Percentiles rank a stretch among this genome's conserved stretches.
phyloP scores from a whole-genome alignment of 1,284 basidiomycete species.

The Apiotrichum sp. region DNA sequence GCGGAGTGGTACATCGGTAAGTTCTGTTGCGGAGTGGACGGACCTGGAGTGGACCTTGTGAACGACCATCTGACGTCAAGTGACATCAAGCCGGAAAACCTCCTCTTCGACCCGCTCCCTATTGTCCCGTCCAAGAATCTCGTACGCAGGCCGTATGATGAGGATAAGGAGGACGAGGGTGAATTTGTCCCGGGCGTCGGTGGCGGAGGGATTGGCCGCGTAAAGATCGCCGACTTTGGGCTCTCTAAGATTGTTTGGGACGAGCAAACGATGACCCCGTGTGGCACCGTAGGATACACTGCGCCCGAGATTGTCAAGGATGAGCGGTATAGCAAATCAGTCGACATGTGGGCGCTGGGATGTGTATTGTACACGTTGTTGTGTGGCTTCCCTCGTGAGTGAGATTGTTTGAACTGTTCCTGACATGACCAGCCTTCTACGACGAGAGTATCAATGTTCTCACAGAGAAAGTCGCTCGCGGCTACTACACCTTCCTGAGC shows the following conservation, averaged over 20 bases:
- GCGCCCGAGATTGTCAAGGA: constrained; percentile 99
- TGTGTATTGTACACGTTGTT: constrained; percentile 97
- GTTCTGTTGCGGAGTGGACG: background rate
- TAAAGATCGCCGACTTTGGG: constrained; percentile 99
- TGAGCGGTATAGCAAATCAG: constrained; percentile 95
- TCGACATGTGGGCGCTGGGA: constrained; percentile 99
- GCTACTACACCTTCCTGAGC: constrained; percentile 96
- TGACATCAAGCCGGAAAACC: constrained; percentile 98
- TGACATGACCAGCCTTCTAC: constrained; percentile 68
- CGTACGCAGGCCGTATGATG: constrained; percentile 82
- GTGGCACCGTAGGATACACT: constrained; percentile 98
- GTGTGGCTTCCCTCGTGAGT: constrained; percentile 83
- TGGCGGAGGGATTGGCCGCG: constrained; percentile 92
- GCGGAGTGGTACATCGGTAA: constrained; percentile 66
- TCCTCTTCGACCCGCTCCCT: constrained; percentile 90
- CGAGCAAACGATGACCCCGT: constrained; percentile 98
- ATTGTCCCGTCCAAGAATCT: constrained; percentile 79
- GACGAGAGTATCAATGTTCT: constrained; percentile 98
- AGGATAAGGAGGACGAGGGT: constrained; percentile 98
- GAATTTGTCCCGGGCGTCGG: constrained; percentile 87
- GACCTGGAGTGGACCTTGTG: too few relatives aligned
- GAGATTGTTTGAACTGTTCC: background rate
- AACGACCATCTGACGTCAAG: constrained; percentile 25
- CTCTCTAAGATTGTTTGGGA: constrained; percentile 98
- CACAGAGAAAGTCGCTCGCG: constrained; percentile 96